Base-by-base conservation (phyloP, 2,329 filamentous ascomycete genomes). In the Cladosporium sp. region DNA sequence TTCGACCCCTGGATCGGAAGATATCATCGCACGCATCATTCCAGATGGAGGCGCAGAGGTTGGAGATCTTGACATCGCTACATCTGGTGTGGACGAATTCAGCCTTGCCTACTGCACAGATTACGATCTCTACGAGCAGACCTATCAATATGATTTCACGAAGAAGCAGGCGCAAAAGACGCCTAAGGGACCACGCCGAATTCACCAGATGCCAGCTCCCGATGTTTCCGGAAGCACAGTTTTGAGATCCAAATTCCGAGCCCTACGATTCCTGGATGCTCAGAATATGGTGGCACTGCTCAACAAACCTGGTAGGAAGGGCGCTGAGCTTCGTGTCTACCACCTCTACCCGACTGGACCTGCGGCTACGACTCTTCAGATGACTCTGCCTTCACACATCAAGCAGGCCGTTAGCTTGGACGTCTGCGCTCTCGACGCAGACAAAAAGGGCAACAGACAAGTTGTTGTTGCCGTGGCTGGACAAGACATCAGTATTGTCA, bases 381-480 rank as follows among this genome's bases (percentile, higher is more conserved):
- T 85, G 70, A 84, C 82, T 64, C 83, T 97, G 37, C 88, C 91
- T 18, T 85, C 83, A 63, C 84, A 84, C 64, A 86, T 95, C 68
- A 89, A 89, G 65, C 89, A 91, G 65, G 91, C 91, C 4, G 90
- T 91, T 0, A 90, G 90, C 11, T 83, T 98, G 60, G 91, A 95
- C 60, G 87, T 94, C 59, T 88, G 88, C 67, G 87, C 89, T 66
- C 83, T 97, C 5, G 80, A 85, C 12, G 79, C 84, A 0, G 81
- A 84, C 21, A 79, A 84, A 1, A 80, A 87, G 61, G 86, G 85
- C 62, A 88, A 90, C 66, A 86, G 89, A 56, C 92, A 97, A 78
- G 90, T 92, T 69, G 86, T 90, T 56, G 84, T 97, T 69, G 93
- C 93, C 7, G 87, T 96, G 16, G 91, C 91, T 2, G 90, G 89